These are phyloP conservation scores for Fusarium duplospermum DNA, from an alignment of 2,329 filamentous ascomycete species.

Conservation along the genomic window DNA sequence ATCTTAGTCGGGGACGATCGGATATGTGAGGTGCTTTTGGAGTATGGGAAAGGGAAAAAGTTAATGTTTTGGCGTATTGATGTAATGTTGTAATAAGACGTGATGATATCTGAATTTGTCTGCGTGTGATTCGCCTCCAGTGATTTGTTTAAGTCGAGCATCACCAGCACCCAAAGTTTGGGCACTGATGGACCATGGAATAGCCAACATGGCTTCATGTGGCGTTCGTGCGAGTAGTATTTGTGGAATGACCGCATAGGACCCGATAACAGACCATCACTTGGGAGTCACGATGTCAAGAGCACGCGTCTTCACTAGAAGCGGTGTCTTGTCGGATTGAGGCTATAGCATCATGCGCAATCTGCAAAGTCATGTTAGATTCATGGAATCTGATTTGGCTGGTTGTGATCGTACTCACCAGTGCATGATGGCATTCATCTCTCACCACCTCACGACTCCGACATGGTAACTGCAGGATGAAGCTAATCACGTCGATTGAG, in stretches of 20 bases:
- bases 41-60: conserved; percentile 16
- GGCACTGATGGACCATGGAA: not conserved
- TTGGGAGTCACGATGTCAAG: not conserved
- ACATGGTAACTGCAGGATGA: not conserved
- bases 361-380: not conserved
- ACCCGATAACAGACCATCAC: not conserved
- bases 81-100: conserved; percentile 37
- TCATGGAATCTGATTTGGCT: no score
- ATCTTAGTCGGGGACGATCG: conserved; percentile 46
- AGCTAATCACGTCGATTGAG: not conserved
- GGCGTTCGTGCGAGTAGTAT: not conserved
- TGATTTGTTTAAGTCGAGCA: no score
- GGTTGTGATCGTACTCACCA: not conserved
- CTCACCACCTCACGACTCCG: not conserved
- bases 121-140: not conserved
- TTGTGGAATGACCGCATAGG: no score
- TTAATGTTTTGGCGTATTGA: conserved; percentile 30
- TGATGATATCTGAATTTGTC: no score
- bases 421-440: not conserved
- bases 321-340: not conserved
- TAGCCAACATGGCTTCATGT: not conserved
- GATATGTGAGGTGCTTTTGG: conserved; percentile 20
- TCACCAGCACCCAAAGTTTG: not conserved
- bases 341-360: not conserved
- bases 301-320: not conserved